Evolutionary conservation across 257 asterid genomes (phyloP).

Genomic region (Knoxia roxburghii): DNA sequence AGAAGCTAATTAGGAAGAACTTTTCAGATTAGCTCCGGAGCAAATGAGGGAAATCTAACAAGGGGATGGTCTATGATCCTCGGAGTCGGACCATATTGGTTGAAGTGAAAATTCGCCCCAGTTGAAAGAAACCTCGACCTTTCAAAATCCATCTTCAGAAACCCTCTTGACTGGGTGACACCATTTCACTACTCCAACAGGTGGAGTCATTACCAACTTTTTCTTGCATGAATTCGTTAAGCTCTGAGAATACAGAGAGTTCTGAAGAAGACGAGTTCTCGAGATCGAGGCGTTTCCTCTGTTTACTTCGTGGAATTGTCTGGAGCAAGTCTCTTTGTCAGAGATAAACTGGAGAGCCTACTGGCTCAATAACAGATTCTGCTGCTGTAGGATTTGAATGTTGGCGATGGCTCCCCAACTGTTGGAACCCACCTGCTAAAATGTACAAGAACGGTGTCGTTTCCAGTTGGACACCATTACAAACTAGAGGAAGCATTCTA

Average conservation of each 20-base stretch:
- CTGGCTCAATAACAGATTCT: conserved; percentile 32
- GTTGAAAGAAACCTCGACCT: conserved; percentile 36
- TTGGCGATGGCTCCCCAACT: conserved; percentile 69
- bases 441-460: too few relatives aligned
- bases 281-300: conserved; percentile 16
- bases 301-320: conserved; percentile 41
- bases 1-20: conserved; percentile 63
- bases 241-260: conserved; percentile 24
- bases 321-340: conserved; percentile 59
- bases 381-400: conserved; percentile 14
- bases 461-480: too few relatives aligned
- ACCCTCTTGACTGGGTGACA: conserved; percentile 21
- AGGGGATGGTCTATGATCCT: conserved; percentile 63
- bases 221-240: conserved; percentile 50
- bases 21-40: conserved; percentile 90
- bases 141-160: conserved; percentile 55
- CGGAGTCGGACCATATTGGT: conserved; percentile 34
- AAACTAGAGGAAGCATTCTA: too few relatives aligned
- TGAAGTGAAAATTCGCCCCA: conserved; percentile 33
- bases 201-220: conserved; percentile 33
- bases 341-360: conserved; percentile 69
- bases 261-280: conserved; percentile 6
- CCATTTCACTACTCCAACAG: conserved; percentile 29
- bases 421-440: conserved; percentile 55
- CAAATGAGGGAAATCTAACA: conserved; percentile 81